Conservation (phyloP, 2,329 filamentous ascomycete genomes). For the Exserohilum turcica region DNA sequence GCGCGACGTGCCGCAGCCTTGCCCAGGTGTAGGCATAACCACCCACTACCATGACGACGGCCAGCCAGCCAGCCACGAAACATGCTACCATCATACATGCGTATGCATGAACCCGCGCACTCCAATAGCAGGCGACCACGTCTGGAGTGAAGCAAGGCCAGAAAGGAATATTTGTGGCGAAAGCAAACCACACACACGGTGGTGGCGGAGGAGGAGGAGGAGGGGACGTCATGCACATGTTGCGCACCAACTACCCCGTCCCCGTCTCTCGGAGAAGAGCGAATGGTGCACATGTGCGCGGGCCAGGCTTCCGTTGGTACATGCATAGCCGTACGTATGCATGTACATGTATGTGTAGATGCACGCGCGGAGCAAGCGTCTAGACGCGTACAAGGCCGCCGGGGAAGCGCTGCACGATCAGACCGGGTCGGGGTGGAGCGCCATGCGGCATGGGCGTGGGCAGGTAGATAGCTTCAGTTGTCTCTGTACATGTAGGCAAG, state of each 20-base stretch:
- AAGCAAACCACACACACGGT: conserved; percentile 3
- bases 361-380: too few relatives aligned
- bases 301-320: too few relatives aligned
- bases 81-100: neutral
- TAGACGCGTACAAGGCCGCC: too few relatives aligned
- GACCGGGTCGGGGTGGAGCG: too few relatives aligned
- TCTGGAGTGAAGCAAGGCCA: conserved; percentile 1
- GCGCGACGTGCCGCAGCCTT: conserved; percentile 10
- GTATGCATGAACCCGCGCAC: neutral
- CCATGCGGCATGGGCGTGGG: too few relatives aligned
- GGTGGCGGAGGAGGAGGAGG: neutral
- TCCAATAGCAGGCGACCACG: conserved; percentile 11
- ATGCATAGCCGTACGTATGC: neutral
- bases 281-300: conserved; percentile 5
- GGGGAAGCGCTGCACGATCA: too few relatives aligned
- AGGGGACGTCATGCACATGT: conserved; percentile 3
- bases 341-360: neutral
- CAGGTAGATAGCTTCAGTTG: too few relatives aligned
- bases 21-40: neutral
- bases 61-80: neutral
- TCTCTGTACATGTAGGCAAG: too few relatives aligned
- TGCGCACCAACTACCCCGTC: neutral
- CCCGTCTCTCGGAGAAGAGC: conserved; percentile 12
- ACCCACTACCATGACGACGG: neutral
- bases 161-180: neutral